Percentiles rank a stretch among this genome's conserved stretches.
Evolutionary conservation across 306 rosid species (phyloP).

Genomic region (Begonia loranthoides): DNA sequence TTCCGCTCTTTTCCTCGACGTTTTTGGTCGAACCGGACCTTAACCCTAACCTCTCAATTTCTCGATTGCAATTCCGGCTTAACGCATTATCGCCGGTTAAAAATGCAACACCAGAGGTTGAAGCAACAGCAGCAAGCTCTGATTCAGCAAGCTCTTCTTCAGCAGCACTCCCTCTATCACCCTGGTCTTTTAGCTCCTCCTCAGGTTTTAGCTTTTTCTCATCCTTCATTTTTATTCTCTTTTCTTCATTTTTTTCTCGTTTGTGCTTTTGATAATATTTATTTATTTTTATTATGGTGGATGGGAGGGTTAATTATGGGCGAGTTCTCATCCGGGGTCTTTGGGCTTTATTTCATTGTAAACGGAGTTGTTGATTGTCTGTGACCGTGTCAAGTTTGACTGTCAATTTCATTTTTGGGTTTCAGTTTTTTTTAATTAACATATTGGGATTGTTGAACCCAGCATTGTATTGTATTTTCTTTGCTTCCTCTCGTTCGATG

Average conservation of each 20-base stretch:
- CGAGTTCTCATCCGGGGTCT: no score
- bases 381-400: no score
- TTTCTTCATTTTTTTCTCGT: conserved; percentile 11
- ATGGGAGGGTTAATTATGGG: no score
- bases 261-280: no score
- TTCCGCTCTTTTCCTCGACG: conserved; percentile 12
- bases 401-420: no score
- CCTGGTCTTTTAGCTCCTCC: conserved; percentile 96
- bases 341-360: no score
- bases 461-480: no score
- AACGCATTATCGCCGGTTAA: conserved; percentile 19
- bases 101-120: conserved; percentile 95
- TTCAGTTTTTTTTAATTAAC: no score
- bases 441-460: no score
- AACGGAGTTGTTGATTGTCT: no score
- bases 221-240: conserved; percentile 6
- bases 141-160: conserved; percentile 97
- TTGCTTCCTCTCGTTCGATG: no score
- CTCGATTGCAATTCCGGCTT: conserved; percentile 10
- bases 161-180: conserved; percentile 91
- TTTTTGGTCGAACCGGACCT: conserved; percentile 14
- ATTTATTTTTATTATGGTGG: no score
- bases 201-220: conserved; percentile 41
- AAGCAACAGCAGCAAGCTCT: conserved; percentile 98
- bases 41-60: conserved; percentile 59